A percentile compares a stretch with the other conserved stretches of the same genome.
Conservation (phyloP, 2,329 filamentous ascomycete species). For the Aulographum hederae region DNA sequence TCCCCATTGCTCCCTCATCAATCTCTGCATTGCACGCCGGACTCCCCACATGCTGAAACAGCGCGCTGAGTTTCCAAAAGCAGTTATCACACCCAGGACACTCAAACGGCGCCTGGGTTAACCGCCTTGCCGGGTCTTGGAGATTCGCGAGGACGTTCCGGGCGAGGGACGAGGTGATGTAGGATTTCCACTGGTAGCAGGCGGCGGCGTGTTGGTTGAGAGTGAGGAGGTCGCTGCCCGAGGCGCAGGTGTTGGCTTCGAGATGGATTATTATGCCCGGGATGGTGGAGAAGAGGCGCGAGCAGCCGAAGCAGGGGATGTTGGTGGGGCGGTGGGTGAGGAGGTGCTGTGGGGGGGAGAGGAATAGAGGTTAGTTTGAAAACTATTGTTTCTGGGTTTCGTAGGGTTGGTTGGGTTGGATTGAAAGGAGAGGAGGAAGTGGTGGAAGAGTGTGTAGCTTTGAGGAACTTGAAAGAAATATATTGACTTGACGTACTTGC, state of each 20-base stretch:
- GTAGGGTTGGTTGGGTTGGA: too few relatives aligned
- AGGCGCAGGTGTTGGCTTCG: constrained; percentile 8
- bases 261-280: constrained; percentile 4
- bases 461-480: too few relatives aligned
- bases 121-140: too few relatives aligned
- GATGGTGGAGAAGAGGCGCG: not conserved
- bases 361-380: too few relatives aligned
- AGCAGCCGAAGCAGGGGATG: constrained; percentile 3
- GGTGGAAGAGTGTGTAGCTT: too few relatives aligned
- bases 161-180: constrained; percentile 8
- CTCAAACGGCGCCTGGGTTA: constrained; percentile 1
- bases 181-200: constrained; percentile 9
- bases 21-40: constrained; percentile 7
- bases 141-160: too few relatives aligned
- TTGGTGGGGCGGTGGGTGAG: too few relatives aligned
- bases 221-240: constrained; percentile 6
- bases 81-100: constrained; percentile 3
- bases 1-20: constrained; percentile 6
- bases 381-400: too few relatives aligned
- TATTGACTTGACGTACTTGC: too few relatives aligned
- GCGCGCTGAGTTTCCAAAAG: constrained; percentile 7
- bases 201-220: constrained; percentile 8
- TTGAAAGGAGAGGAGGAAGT: too few relatives aligned
- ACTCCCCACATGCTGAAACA: constrained; percentile 8
- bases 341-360: too few relatives aligned